Evolutionary conservation across 2,329 filamentous ascomycete genomes (phyloP), one percentile per base, ranked within the genome.

Genomic region (Fusarium fujikuroi): DNA sequence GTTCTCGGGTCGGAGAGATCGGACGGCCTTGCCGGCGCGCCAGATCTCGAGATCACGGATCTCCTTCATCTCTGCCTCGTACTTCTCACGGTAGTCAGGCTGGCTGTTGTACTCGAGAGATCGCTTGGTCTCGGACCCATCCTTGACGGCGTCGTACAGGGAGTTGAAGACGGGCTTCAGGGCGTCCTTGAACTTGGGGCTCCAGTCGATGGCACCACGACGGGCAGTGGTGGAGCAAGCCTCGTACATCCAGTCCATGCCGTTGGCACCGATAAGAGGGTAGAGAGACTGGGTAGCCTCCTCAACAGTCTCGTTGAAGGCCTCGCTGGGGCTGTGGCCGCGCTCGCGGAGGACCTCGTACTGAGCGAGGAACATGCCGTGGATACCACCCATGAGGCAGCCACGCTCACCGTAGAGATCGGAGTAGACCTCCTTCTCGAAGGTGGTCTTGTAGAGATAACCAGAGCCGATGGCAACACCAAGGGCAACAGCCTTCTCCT

Each of bases 201-300:
- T 95, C 96, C 96, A 99, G 91, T 99, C 96, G 83, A 99, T 97
- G 87, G 96, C 96, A 86, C 96, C 96, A 83, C 96, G 95, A 82
- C 96, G 94, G 82, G 96, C 96, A 67, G 96, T 99, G 83, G 96
- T 99, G 75, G 95, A 98, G 93, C 96, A 99, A 78, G 96, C 96
- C 84, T 95, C 95, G 89, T 97, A 99, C 96, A 99, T 99, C 95
- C 97, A 99, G 90, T 99, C 96, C 96, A 99, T 98, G 82, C 96
- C 96, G 87, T 98, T 93, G 86, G 90, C 91, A 82, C 95, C 96
- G 82, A 99, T 99, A 82, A 99, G 90, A 75, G 96, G 96, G 91
- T 99, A 99, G 82, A 99, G 89, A 77, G 91, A 94, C 91, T 99
- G 96, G 60, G 96, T 99, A 76, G 96, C 96, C 91, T 99, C 96